Base-by-base conservation (phyloP, 805 yeast genomes). In the Metschnikowia drakensbergensis region DNA sequence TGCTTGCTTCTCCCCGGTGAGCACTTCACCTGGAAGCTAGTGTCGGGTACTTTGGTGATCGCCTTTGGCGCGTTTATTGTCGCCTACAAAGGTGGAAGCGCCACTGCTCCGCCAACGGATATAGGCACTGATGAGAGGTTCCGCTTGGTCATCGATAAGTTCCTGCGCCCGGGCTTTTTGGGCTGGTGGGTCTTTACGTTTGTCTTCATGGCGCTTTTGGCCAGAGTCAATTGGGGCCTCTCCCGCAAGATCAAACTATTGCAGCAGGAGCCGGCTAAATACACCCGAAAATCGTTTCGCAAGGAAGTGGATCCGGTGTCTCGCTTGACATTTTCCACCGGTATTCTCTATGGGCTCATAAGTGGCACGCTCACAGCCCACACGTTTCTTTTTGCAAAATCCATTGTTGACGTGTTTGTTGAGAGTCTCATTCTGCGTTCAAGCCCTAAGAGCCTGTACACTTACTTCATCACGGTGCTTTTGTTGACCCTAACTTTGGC, bases 301-400 rank as follows among this genome's bases (percentile, higher is more conserved):
- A 35, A 46, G 11, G 39, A 38, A 3, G 38, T 59, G 9, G 61
- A 63, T 30, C 48, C 46, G 13, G 49, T 48, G 6, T 44, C 56
- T 11, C 53, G 50, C 34, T 55, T 56, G 37, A 63, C 63, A 29
- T 68, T 74, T 46, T 50, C 71, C 8, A 78, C 76, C 54, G 96
- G 96, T 1, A 61, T 81, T 4, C 62, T 79, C 9, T 85, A 74
- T 62, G 96, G 96, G 1, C 59, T 81, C 17, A 69, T 82, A 4
- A 80, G 89, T 41, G 96, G 96, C 2, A 79, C 83, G 0, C 69
- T 89, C 41, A 86, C 96, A 0, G 96, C 96, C 0, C 95, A 88
- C 61, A 86, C 96, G 2, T 75, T 90, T 43, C 72, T 90, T 49
- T 75, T 88, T 66, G 96, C 96, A n/a, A 89, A 89, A 65, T 81